Base-by-base conservation (phyloP, 202 grass and related monocot species). In the Setaria italica region DNA sequence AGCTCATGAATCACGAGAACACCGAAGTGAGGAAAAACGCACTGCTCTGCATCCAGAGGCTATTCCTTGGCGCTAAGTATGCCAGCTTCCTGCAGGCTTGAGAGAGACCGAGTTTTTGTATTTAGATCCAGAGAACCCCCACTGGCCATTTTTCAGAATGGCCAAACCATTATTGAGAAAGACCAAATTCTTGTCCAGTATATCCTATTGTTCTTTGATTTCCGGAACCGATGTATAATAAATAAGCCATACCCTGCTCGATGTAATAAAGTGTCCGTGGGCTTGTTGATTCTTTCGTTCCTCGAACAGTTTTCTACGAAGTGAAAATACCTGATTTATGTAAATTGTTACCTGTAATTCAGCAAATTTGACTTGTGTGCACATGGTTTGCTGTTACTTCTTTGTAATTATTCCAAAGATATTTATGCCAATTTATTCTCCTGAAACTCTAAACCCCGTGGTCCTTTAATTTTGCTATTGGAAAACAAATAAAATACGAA, bases 21-120 rank as follows among this genome's bases (percentile, higher is more conserved):
- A 49, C 88, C 3, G 94, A 99, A 81, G 97, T 99, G 39, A 94
- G 92, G 77, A 99, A 99, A 91, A 96, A 96, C 8, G 88, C 90
- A 0, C 84, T 98, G 11, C 88, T 95, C 33, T 95, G 88, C 1
- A 81, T 94, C 58, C 93, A 98, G 82, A 95, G 93, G 89, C 94
- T 99, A 48, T 99, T 99, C 89, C 93, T 99, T 62, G 90, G 92
- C 41, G 85, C 94, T 0, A 99, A 96, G 80, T 99, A 94, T 85
- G 92, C 97, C 35, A 94, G 94, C 57, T 96, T 99, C 80, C 82
- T 99, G 77, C 94, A 93, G 86, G 74, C 80, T 57, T 94, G 85
- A 90, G 74, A 58, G 19, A 74, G 65, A 16, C 11, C 0, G n/a
- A 82, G 46, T 84, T 84, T 86, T 77, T 88, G 70, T 87, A 85